Base-by-base conservation (phyloP, 2,329 filamentous ascomycete species). In the Pseudocercospora musae region DNA sequence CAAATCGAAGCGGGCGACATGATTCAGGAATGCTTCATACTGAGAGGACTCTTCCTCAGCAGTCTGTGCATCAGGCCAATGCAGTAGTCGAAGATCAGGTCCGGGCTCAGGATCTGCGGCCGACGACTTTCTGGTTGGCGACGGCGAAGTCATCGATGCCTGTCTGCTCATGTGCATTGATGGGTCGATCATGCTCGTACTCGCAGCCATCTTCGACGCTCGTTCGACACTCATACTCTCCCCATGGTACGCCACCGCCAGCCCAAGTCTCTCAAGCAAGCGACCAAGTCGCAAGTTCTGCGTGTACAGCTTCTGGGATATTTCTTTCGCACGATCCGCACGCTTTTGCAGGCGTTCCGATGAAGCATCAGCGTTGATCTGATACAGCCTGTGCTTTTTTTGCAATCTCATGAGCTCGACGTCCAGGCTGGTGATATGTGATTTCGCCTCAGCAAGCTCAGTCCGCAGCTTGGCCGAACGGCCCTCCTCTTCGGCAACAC, bases 251-350 rank as follows among this genome's bases (percentile, higher is more conserved):
- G 87, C 86, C 15, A 98, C 84, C 0, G 89, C 87, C 73, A 95
- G 96, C 11, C 94, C 94, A 4, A 98, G 82, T 29, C 92, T 86
- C 73, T 98, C 93, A 0, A 99, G 82, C 53, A 99, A 85, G 57
- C 89, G 87, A 62, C 86, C 85, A n/a, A 97, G 81, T 23, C 91
- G 88, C 69, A 96, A 90, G 65, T 95, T 93, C 65, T 96, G 91
- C 1, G 87, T 84, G 74, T 91, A 96, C 3, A 97, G 81, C 60
- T 88, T 87, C 71, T 92, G 89, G 1, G 92, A 96, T 11, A 98
- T 80, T 66, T 97, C 91, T 73, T 91, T 92, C 4, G 91, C 88
- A 65, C 88, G 88, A 57, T 82, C 80, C 44, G 89, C 89, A 50
- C 92, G 89, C 50, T 85, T 82, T 48, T 92, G 87, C 52, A 91